Conservation (phyloP, 2,329 filamentous ascomycete species). For the Fusarium chaquense region DNA sequence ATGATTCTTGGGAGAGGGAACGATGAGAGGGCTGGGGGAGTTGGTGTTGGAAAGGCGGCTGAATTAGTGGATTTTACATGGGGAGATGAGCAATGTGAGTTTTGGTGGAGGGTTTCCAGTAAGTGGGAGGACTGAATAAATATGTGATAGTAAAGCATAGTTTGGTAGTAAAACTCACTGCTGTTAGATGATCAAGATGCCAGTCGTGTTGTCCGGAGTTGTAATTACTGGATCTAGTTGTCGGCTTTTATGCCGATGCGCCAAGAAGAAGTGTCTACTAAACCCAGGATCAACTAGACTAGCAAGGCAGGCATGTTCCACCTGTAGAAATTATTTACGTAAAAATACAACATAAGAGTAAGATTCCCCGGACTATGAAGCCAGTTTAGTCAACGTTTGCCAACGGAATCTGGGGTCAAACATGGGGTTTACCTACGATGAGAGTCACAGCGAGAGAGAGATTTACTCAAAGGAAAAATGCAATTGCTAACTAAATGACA, state of each 20-base stretch:
- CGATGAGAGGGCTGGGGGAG: slow-evolving; percentile 61
- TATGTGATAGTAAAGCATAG: not conserved
- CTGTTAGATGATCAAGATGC: not conserved
- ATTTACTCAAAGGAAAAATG: not conserved
- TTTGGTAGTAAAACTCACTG: not conserved
- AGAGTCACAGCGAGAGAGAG: not conserved
- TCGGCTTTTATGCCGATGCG: slow-evolving; percentile 2
- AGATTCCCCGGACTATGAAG: slow-evolving; percentile 22
- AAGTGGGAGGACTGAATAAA: slow-evolving; percentile 48
- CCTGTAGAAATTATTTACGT: slow-evolving; percentile 25
- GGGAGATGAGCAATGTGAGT: slow-evolving; percentile 59
- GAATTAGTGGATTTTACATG: slow-evolving; percentile 56
- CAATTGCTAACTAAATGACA: slow-evolving; percentile 21
- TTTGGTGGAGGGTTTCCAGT: slow-evolving; percentile 56
- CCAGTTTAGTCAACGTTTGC: not conserved
- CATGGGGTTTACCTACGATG: not conserved
- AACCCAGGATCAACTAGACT: not conserved
- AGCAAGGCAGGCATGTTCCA: not conserved
- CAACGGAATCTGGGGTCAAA: slow-evolving; percentile 9
- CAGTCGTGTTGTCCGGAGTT: not conserved
- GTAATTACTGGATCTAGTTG: not conserved
- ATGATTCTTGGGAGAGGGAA: slow-evolving; percentile 63
- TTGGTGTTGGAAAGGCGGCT: slow-evolving; percentile 52
- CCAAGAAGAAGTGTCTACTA: slow-evolving; percentile 7
- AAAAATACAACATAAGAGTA: slow-evolving; percentile 3